Percentiles rank a stretch among this genome's conserved stretches.
phyloP scores from a whole-genome alignment of 192 early-diverging fungal species.

The Phycomyces blakesleeanus region DNA sequence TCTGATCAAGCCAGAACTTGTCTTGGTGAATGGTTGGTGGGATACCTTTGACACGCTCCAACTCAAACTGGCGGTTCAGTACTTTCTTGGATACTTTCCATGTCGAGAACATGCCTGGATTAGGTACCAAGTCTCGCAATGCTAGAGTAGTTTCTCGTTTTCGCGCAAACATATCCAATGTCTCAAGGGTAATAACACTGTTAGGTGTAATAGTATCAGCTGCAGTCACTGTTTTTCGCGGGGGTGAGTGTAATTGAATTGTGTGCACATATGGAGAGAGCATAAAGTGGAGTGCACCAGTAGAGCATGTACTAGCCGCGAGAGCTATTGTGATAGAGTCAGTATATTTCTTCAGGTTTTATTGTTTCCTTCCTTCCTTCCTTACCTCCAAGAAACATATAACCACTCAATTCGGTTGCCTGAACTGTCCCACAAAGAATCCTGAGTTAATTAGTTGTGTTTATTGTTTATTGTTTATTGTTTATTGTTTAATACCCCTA shows the following conservation, averaged over 20 bases:
- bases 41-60: conserved; percentile 9
- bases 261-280: conserved; percentile 33
- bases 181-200: conserved; percentile 27
- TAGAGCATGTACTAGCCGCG: conserved; percentile 30
- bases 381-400: conserved; percentile 36
- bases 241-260: conserved; percentile 23
- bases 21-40: conserved; percentile 13
- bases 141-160: conserved; percentile 16
- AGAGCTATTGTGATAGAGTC: conserved; percentile 25
- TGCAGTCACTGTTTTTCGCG: not conserved
- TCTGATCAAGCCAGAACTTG: conserved; percentile 34
- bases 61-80: conserved; percentile 1
- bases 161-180: conserved; percentile 28
- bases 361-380: not conserved
- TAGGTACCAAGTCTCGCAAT: conserved; percentile 17
- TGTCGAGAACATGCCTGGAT: conserved; percentile 16
- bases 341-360: conserved; percentile 24
- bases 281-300: conserved; percentile 29
- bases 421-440: conserved; percentile 23
- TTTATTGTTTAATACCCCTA: not conserved
- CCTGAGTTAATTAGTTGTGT: not conserved
- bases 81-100: conserved; percentile 24
- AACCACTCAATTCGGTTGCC: conserved; percentile 25
- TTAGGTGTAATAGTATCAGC: conserved; percentile 26
- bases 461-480: too few species aligned